These are phyloP conservation scores for Eimeria praecox DNA, from an alignment of 169 alveolate species.

Conservation along the genomic window DNA sequence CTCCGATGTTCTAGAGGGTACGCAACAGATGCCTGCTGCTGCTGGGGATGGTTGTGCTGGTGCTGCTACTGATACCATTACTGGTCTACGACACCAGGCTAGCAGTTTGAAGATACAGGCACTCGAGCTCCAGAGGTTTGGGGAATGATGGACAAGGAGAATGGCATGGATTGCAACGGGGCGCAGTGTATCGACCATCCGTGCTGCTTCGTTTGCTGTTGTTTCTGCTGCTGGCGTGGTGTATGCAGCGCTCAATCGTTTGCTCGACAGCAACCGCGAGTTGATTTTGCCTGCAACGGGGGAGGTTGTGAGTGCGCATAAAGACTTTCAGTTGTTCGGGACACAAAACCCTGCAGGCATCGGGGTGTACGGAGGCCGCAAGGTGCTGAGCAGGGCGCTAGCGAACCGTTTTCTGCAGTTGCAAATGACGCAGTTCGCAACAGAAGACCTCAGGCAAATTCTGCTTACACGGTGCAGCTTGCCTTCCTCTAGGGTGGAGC, in stretches of 20 bases:
- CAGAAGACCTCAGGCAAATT: conserved; percentile 95
- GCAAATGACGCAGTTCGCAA: conserved; percentile 95
- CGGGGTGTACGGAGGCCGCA: conserved; percentile 99
- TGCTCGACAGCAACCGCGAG: conserved; percentile 99
- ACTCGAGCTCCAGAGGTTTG: not conserved
- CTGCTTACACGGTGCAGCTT: conserved; percentile 96
- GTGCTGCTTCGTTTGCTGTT: not conserved
- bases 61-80: conserved; percentile 18
- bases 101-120: not conserved
- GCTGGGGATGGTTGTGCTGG: not conserved
- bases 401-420: conserved; percentile 98
- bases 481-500: conserved; percentile 95
- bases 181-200: not conserved
- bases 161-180: not conserved
- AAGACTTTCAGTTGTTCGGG: conserved; percentile 99
- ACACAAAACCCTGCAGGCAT: conserved; percentile 99
- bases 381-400: conserved; percentile 98
- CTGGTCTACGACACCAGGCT: not conserved
- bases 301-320: conserved; percentile 97
- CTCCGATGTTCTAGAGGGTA: conserved; percentile 97
- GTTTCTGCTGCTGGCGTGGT: conserved; percentile 42
- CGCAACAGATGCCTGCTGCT: not conserved
- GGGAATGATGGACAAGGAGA: not conserved
- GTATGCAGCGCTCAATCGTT: conserved; percentile 96
- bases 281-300: conserved; percentile 98